A percentile compares a stretch with the other conserved stretches of the same genome.
phyloP scores from a whole-genome alignment of 2,329 filamentous ascomycete species.

The Erysiphe pulchra region DNA sequence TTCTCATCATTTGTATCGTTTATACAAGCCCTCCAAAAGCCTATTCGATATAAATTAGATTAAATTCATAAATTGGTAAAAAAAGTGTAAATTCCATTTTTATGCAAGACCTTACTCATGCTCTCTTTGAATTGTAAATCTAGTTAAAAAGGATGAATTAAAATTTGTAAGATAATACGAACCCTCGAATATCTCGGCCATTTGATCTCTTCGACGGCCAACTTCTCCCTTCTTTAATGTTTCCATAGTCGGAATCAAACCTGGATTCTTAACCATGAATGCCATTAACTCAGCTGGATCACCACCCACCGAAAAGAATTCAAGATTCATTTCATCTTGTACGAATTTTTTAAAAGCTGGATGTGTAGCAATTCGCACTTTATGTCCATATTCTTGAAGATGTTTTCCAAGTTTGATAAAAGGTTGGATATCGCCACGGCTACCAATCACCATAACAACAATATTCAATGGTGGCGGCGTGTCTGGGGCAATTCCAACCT shows the following conservation, averaged over 20 bases:
- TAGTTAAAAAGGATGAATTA: too few species aligned
- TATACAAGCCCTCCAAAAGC: conserved; percentile 58
- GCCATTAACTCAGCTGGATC: conserved; percentile 64
- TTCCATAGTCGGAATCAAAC: conserved; percentile 48
- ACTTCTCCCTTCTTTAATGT: conserved; percentile 52
- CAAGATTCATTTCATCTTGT: conserved; percentile 42
- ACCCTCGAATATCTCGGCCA: conserved; percentile 58
- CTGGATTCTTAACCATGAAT: conserved; percentile 63
- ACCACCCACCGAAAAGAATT: conserved; percentile 61
- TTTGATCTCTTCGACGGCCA: conserved; percentile 34
- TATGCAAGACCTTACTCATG: too few species aligned
- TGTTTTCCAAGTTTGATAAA: conserved; percentile 53
- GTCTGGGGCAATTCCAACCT: conserved; percentile 5
- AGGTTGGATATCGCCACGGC: conserved; percentile 55
- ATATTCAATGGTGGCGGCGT: conserved; percentile 31
- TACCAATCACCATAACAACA: conserved; percentile 64
- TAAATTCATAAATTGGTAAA: too few species aligned
- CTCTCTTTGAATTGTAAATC: too few species aligned
- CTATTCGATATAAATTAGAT: not conserved
- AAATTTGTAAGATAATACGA: not conserved
- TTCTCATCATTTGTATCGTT: conserved; percentile 45
- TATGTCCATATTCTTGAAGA: conserved; percentile 46
- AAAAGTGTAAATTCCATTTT: too few species aligned
- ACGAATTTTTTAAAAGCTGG: conserved; percentile 55
- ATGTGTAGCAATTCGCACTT: conserved; percentile 56